phyloP scores from a whole-genome alignment of 1,284 basidiomycete species.

The Boletellus sp. region DNA sequence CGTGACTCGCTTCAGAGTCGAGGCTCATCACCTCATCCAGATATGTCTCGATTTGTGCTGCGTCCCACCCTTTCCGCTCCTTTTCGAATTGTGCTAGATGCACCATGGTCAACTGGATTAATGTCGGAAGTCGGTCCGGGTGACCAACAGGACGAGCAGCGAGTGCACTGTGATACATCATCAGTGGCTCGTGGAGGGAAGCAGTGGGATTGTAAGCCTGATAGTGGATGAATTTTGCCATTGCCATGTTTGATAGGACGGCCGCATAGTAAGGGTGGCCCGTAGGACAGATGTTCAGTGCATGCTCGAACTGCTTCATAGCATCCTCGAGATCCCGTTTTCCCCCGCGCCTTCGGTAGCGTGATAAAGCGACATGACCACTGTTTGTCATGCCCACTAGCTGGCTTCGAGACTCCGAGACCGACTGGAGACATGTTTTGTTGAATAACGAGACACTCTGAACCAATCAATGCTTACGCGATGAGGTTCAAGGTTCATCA shows the following conservation, averaged over 20 bases:
- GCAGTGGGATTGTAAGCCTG: background rate
- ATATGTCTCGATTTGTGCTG: background rate
- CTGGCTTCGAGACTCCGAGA: background rate
- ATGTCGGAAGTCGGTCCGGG: background rate
- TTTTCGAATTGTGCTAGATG: background rate
- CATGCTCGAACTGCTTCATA: constrained; percentile 1
- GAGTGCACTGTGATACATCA: background rate
- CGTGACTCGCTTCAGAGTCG: background rate
- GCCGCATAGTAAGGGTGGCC: constrained; percentile 7
- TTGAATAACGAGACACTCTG: background rate
- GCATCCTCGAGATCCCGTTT: constrained; percentile 3
- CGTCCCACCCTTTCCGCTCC: background rate
- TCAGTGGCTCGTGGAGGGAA: background rate
- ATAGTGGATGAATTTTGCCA: background rate
- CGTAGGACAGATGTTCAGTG: constrained; percentile 6
- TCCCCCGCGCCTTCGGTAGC: background rate
- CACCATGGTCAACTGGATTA: background rate
- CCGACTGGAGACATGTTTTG: background rate
- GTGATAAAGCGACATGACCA: background rate
- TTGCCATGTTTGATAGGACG: constrained; percentile 10
- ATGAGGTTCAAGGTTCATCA: background rate
- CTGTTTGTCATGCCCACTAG: constrained; percentile 1
- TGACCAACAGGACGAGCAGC: background rate
- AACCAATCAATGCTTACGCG: no score
- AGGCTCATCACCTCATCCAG: background rate